Evolutionary conservation across 768 basidiomycete species (phyloP), one percentile per base, ranked within the genome.

Genomic region (Lactifluus hygrophoroides): DNA sequence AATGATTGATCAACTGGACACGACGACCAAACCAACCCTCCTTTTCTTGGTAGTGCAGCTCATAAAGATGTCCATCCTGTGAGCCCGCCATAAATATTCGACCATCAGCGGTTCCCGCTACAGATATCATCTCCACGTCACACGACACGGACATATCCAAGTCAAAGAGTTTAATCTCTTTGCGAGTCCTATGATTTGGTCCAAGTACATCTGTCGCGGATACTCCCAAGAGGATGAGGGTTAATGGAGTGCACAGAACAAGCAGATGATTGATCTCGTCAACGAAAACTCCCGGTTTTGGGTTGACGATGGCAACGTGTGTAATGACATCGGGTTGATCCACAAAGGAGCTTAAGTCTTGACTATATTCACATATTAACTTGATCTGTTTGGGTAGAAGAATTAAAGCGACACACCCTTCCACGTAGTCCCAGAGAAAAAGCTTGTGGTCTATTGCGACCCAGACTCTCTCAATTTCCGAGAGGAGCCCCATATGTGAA

Each of bases 391-490:
- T 40, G 9, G 55, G 25, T 56, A 42, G 52, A 23, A 43, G 10
- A 51, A 5, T 37, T 37, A n/a, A 59, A 43, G 28, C 11, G 25
- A 42, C 87, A 56, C 64, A 95, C 94, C 93, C 91, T 65, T 95
- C 90, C 35, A 85, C 75, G 69, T 96, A 99, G 71, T 99, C 93
- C 96, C 96, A 98, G 23, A 99, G 75, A 67, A 96, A 90, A 34
- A 99, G 76, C 66, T 91, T 90, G 70, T 94, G 85, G 73, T 97
- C 93, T 57, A 95, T 88, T 10, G 91, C 88, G 63, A 97, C 88
- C 93, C 94, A 99, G 0, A 89, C 94, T 46, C 93, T 82, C 65
- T 95, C 92, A 61, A 98, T 90, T 66, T 94, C 90, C 25, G 93
- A 85, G 69, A 98, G 80, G 53, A 99, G 72, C 10, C 94, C 94